Base-by-base conservation (phyloP, 768 basidiomycete species). In the Pisolithus albus region DNA sequence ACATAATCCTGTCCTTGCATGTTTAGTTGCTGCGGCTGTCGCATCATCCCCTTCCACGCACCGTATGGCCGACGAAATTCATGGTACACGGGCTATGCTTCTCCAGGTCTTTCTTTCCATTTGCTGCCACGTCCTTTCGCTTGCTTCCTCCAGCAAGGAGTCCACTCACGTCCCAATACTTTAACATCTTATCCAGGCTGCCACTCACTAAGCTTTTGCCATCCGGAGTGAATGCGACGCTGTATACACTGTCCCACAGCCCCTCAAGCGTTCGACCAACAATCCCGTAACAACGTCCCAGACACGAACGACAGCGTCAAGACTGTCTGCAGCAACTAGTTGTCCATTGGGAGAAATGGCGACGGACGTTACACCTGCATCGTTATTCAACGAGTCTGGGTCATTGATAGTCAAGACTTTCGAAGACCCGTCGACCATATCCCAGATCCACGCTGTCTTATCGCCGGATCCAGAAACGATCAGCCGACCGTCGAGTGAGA, bases 141-240 rank as follows among this genome's bases (percentile, higher is more conserved):
- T 67, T 67, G 19, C 50, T 9, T 18, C 46, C 51, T 39, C 56
- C 61, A 67, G 51, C 62, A 65, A 65, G 54, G 56, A 69, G 28
- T 16, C 64, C 65, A 13, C 59, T 65, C 39, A 92, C 77, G 64
- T 92, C 89, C 88, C 92, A 93, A 53, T 85, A 82, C 67, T 92
- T 90, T 54, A 94, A 64, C 45, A 86, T 91, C 75, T 88, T 87
- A 63, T 94, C 91, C 61, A 94, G 70, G 69, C 88, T 92, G 37
- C 94, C 95, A 55, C 88, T 92, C 6, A 97, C 91, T 56, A 96
- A 75, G 47, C 80, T 83, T 61, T 82, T 81, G 9, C 92, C 92
- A 61, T 96, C 94, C 0, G 91, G 92, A 1, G 90, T 92, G 69
- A 97, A 99, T 26, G 89, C 92, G 4, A 93, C 81, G 46, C 85